Percentiles rank a stretch among this genome's conserved stretches.
These are phyloP conservation scores for Colletotrichum destructivum DNA, from an alignment of 2,329 filamentous ascomycete genomes.

Conservation along the genomic window DNA sequence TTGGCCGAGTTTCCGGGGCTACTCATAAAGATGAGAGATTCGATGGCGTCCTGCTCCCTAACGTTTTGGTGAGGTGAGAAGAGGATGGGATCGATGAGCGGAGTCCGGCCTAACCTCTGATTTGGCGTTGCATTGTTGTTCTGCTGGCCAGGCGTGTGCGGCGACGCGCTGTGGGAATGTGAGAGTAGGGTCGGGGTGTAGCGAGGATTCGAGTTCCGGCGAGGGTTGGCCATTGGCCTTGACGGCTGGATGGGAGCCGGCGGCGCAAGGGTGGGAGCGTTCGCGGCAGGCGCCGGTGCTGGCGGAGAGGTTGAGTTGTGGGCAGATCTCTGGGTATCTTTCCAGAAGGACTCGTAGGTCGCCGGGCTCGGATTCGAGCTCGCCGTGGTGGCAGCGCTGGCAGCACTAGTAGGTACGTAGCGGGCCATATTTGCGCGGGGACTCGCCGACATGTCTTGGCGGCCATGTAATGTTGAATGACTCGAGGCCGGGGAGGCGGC, in stretches of 20 bases:
- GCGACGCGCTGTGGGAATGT: conserved; percentile 63
- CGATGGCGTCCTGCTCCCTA: conserved; percentile 85
- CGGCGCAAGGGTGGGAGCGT: conserved; percentile 62
- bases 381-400: conserved; percentile 45
- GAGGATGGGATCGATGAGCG: conserved; percentile 67
- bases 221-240: conserved; percentile 57
- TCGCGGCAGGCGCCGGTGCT: conserved; percentile 47
- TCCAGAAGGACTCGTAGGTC: conserved; percentile 62
- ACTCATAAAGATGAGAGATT: conserved; percentile 86
- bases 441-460: conserved; percentile 68
- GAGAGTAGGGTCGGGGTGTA: conserved; percentile 67
- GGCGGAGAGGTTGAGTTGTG: conserved; percentile 55
- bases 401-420: conserved; percentile 33
- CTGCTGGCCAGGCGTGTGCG: conserved; percentile 46
- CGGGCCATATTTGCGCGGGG: conserved; percentile 54
- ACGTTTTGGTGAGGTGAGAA: conserved; percentile 79
- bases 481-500: conserved; percentile 75
- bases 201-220: conserved; percentile 66
- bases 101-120: conserved; percentile 53
- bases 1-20: conserved; percentile 81
- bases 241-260: conserved; percentile 70
- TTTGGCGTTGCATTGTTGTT: conserved; percentile 46
- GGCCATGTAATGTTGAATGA: conserved; percentile 68
- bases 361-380: conserved; percentile 46
- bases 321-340: conserved; percentile 48